Evolutionary conservation across 306 rosid species (phyloP), one percentile per base, ranked within the genome.

Genomic region (Glycyrrhiza uralensis): DNA sequence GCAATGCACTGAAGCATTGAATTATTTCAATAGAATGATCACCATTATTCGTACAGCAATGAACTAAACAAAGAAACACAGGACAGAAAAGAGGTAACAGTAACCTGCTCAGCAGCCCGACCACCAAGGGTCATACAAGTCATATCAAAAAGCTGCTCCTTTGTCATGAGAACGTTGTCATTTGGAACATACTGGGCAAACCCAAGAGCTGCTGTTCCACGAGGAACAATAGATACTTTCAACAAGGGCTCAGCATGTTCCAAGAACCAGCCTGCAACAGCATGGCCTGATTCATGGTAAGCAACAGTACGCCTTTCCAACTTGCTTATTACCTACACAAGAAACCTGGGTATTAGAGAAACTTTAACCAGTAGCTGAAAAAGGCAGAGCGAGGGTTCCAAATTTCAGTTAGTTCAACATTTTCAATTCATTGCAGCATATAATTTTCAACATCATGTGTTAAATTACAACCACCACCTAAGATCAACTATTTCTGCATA

Each of bases 91-190:
- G 19, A 15, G 3, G 29, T 69, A 32, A 70, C 19, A 65, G 77
- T 38, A 70, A 94, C 98, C 98, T 94, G 91, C 82, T 94, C 98
- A 12, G 98, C 85, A 52, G 98, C 98, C 55, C 97, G 90, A 32
- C 98, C 98, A 46, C 98, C 98, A 36, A 94, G 98, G 74, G 98
- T 82, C 97, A 91, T 85, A 77, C 98, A 94, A 26, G 97, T 91
- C 91, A 87, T 75, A 70, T 94, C 98, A 7, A 94, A 91, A 51
- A 94, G 97, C 77, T 94, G 98, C 67, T 94, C 97, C 85, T 94
- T 87, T 47, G 98, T 91, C 96, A 85, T 85, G 63, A 91, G 95
- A 74, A 94, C 96, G 80, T 94, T 91, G 81, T 94, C 98, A 29
- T 77, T 91, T 1, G 95, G 98, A 76, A 94, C 91, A 74, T 94